These are phyloP conservation scores for Hanseniaspora gamundiae DNA, from an alignment of 1,139 yeast species.

Conservation along the genomic window DNA sequence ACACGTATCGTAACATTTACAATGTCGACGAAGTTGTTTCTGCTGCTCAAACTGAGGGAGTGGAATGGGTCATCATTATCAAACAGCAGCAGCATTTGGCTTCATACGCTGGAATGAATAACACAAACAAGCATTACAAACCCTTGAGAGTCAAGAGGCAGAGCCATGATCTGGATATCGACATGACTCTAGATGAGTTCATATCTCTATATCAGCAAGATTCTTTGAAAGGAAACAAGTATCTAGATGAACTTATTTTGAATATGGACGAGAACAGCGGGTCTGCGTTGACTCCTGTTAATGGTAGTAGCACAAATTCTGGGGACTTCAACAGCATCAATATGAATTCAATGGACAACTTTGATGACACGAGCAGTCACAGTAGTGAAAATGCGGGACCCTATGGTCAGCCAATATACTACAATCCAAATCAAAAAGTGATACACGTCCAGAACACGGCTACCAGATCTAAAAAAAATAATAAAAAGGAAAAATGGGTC, in stretches of 20 bases:
- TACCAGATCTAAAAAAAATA: conserved; percentile 56
- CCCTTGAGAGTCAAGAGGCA: conserved; percentile 64
- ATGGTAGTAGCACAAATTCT: background rate
- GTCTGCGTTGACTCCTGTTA: background rate
- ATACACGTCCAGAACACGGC: conserved; percentile 55
- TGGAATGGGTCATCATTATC: conserved; percentile 61
- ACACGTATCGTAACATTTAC: conserved; percentile 35
- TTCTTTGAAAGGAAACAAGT: conserved; percentile 17
- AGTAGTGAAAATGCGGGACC: conserved; percentile 12
- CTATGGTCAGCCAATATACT: conserved; percentile 12
- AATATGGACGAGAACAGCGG: background rate
- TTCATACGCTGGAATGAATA: conserved; percentile 21
- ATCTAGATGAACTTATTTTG: background rate
- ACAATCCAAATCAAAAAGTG: conserved; percentile 42
- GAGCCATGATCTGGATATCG: conserved; percentile 45
- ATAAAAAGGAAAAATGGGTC: conserved; percentile 71
- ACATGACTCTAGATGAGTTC: conserved; percentile 58
- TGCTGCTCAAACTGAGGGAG: conserved; percentile 56
- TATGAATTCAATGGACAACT: conserved; percentile 22
- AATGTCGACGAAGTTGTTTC: conserved; percentile 59
- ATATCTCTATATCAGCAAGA: conserved; percentile 38
- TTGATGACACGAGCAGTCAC: conserved; percentile 16
- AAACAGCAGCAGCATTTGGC: conserved; percentile 37
- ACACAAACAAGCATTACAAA: conserved; percentile 44
- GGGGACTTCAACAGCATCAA: conserved; percentile 21